Base-by-base conservation (phyloP, 2,329 filamentous ascomycete species). In the Cadophora gregata region DNA sequence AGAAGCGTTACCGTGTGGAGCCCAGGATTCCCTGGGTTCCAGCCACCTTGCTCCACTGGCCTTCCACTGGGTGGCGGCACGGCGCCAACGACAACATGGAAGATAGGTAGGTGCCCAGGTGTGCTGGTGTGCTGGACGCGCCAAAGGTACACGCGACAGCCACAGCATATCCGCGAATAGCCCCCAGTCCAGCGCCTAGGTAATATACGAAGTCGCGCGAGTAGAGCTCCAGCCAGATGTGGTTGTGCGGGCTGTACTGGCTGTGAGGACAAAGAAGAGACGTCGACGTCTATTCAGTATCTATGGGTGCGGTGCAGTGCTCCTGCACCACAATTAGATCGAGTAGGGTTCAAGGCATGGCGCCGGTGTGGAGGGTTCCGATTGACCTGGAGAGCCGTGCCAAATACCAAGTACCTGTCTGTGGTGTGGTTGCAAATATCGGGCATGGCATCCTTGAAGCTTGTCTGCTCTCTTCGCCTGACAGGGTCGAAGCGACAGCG, bases 1-100 rank as follows among this genome's bases (percentile, higher is more conserved):
- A 70, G 50, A 67, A 63, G 67, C 62, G 33, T 53, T 56, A 19
- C 56, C 27, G 36, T 25, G 56, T 51, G 48, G 48, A 51, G 14
- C 4, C 12, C 21, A 31, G 59, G 38, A 16, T 16, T 27, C 42
- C 48, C 59, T 48, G 59, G 58, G 64, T 69, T 65, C 67, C 67
- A 68, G 47, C 36, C 27, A 42, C 31, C 24, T 36, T 16, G 16
- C 9, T 36, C 25, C 50, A 51, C 38, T 3, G 4, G 38, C 58
- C 45, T 64, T 59, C 53, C 38, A 63, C 55, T 67, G 68, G 59
- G 59, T 25, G 24, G 33, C 24, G 21, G 8, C 53, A 51, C 51
- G 24, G 50, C 50, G 33, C 14, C 60, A 42, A 31, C 29, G 12
- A 33, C 24, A 27, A 21, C 48, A 14, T 38, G 8, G 38, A 19